Percentiles rank a stretch among this genome's conserved stretches.
These are phyloP conservation scores for Mortierella sp. DNA, from an alignment of 371 early-diverging fungal species.

Conservation along the genomic window DNA sequence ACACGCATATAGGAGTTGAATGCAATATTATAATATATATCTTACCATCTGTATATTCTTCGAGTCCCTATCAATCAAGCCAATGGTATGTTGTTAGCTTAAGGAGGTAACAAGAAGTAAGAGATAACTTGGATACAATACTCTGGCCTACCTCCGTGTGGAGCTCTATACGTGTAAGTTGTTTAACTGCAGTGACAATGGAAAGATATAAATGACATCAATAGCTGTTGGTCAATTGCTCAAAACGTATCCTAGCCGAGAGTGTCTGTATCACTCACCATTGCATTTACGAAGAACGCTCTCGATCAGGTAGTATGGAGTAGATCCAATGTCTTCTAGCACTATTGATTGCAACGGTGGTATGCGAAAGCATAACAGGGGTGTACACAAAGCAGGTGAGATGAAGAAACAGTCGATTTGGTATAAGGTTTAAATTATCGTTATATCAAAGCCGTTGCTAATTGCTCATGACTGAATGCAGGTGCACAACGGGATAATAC, in stretches of 20 bases:
- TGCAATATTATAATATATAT: background rate
- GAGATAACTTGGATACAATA: background rate
- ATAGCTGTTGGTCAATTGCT: background rate
- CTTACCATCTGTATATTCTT: conserved; percentile 43
- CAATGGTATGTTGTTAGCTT: background rate
- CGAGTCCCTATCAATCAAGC: conserved; percentile 29
- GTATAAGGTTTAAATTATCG: conserved; percentile 1
- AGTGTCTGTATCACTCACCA: conserved; percentile 18
- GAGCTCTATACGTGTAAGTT: conserved; percentile 41
- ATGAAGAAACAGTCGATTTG: background rate
- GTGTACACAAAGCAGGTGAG: background rate
- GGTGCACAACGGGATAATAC: background rate
- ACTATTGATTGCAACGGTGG: conserved; percentile 11
- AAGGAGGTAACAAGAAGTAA: background rate
- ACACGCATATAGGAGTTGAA: background rate
- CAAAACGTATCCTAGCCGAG: background rate
- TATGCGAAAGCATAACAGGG: background rate
- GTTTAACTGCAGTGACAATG: conserved; percentile 23
- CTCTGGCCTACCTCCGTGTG: conserved; percentile 32
- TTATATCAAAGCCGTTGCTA: background rate
- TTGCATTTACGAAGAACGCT: conserved; percentile 50
- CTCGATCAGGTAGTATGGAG: conserved; percentile 50
- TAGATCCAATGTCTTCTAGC: conserved; percentile 48
- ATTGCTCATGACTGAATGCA: background rate
- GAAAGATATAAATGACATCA: background rate